Evolutionary conservation across 192 early-diverging fungal genomes (phyloP).

Genomic region (Coemansia aciculifera): DNA sequence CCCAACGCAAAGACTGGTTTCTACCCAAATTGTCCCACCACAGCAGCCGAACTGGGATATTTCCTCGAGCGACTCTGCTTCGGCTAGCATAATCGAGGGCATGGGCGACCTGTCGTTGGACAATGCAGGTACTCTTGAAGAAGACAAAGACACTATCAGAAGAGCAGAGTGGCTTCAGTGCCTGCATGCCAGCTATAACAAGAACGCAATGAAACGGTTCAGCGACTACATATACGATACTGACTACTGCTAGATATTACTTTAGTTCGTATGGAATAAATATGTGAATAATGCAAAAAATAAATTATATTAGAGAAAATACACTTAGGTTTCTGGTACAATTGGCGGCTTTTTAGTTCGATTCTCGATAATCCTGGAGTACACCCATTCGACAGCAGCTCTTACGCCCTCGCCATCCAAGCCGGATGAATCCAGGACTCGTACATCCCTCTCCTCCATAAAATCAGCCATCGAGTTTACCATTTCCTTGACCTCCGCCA

Average conservation of each 20-base stretch:
- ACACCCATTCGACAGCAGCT: slow-evolving; percentile 92
- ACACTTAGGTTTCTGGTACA: slow-evolving; percentile 3
- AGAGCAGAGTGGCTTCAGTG: neutral
- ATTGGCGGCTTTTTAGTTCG: slow-evolving; percentile 76
- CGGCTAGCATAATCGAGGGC: neutral
- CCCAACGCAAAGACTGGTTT: slow-evolving; percentile 54
- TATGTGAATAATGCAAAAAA: neutral
- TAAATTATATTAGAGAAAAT: neutral
- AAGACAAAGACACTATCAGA: neutral
- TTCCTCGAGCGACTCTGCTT: neutral
- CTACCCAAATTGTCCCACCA: slow-evolving; percentile 62
- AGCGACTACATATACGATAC: neutral
- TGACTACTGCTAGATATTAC: neutral
- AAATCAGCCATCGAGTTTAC: slow-evolving; percentile 85
- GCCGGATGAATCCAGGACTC: slow-evolving; percentile 63
- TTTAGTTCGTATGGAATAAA: neutral
- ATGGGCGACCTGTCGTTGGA: neutral
- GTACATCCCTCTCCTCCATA: slow-evolving; percentile 83
- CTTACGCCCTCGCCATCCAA: slow-evolving; percentile 72
- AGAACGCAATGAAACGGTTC: neutral
- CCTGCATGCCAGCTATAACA: neutral
- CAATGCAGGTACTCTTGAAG: neutral
- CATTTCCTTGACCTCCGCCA: slow-evolving; percentile 87
- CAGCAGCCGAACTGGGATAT: slow-evolving; percentile 60
- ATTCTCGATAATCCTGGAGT: slow-evolving; percentile 79